Evolutionary conservation across 1,284 basidiomycete species (phyloP).

Genomic region (Irpex sp.): DNA sequence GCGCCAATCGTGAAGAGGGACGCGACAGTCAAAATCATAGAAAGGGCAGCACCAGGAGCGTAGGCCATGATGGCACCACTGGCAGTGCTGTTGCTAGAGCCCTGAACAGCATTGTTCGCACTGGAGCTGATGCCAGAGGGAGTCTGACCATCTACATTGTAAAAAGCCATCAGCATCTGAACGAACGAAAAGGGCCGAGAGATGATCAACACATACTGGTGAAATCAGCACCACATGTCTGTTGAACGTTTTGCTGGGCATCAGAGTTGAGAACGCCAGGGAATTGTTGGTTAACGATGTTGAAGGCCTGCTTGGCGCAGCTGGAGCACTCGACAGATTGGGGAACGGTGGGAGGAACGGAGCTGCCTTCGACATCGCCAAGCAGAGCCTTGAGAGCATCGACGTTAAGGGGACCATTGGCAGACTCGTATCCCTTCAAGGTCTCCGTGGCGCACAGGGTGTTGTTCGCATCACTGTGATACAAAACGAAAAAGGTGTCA

Average conservation of each 20-base stretch:
- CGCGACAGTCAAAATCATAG: constrained; percentile 8
- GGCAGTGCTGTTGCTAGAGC: constrained; percentile 17
- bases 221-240: constrained; percentile 49
- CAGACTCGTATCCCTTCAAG: constrained; percentile 42
- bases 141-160: constrained; percentile 32
- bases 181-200: constrained; percentile 5
- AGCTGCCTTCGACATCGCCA: constrained; percentile 17
- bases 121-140: constrained; percentile 35
- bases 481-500: not conserved
- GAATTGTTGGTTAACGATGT: constrained; percentile 36
- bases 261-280: constrained; percentile 31
- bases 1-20: constrained; percentile 28
- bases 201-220: constrained; percentile 33
- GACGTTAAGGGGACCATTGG: constrained; percentile 34
- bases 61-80: constrained; percentile 26
- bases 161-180: not conserved
- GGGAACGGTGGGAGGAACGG: constrained; percentile 28
- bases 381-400: constrained; percentile 20
- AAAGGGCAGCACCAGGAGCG: constrained; percentile 14
- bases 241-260: constrained; percentile 30
- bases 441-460: constrained; percentile 50
- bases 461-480: constrained; percentile 33
- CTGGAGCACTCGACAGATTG: constrained; percentile 48
- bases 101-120: constrained; percentile 26
- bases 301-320: constrained; percentile 52